Evolutionary conservation across 371 early-diverging fungal genomes (phyloP), one percentile per base, ranked within the genome.

Genomic region (Umbelopsis sp.): DNA sequence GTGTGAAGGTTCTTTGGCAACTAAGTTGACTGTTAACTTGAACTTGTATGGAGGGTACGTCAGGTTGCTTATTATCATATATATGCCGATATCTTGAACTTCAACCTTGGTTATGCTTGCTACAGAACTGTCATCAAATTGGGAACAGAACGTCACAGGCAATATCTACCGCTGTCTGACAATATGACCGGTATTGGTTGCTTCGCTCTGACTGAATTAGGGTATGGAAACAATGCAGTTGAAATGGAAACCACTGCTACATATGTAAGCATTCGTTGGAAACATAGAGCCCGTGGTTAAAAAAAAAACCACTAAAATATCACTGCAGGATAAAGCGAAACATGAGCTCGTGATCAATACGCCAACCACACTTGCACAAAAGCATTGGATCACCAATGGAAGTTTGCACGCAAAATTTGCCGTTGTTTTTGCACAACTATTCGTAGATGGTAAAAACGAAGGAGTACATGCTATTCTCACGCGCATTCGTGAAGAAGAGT

Each of bases 141-240:
- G 29, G 92, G 92, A 24, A 89, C 90, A 16, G 82, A 91, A 70
- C 80, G 91, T 41, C 93, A 92, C 72, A 86, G 88, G 22, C 63
- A 84, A 46, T 66, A 82, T 44, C 71, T 92, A 20, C 69, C 78
- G 29, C 83, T 79, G 32, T 79, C 88, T 51, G 90, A 92, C 70
- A 76, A 78, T 51, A 67, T 91, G 72, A 69, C 79, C 4, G 76
- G 81, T 41, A 80, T 88, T 63, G 93, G 93, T 29, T 91, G 92
- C 77, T 91, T 91, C 72, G 89, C 76, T 14, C 69, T 91, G 67
- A 91, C 91, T 50, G 91, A 91, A 78, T 69, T 91, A 48, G 92
- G 92, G 11, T 92, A 86, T 69, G 93, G 91, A 18, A 91, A 91
- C 74, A 91, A 91, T 65, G 92, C 91, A 52, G 76, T 91, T 37